Conservation (phyloP, 139 green algal species). For the Chlorella sp. region DNA sequence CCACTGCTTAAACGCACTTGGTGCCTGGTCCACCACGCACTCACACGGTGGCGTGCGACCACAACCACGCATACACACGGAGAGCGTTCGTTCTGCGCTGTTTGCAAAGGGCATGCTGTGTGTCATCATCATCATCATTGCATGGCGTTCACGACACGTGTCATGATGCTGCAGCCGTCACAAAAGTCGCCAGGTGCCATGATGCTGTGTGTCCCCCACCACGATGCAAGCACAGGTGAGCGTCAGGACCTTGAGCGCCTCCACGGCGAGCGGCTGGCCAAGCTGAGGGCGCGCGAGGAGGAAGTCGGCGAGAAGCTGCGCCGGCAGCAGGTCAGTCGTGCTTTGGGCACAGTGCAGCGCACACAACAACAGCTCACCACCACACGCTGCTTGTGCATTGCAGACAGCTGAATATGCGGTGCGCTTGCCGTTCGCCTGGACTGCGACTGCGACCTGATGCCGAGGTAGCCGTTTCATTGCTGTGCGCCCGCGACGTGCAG, state of each 20-base stretch:
- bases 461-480: background rate
- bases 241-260: conserved; percentile 42
- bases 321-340: conserved; percentile 22
- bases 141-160: no score
- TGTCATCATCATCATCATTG: background rate
- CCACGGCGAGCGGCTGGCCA: conserved; percentile 37
- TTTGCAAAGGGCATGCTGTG: no score
- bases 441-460: no score
- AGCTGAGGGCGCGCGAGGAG: conserved; percentile 45
- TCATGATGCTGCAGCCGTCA: no score
- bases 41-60: no score
- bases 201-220: background rate
- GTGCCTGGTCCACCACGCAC: no score
- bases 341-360: background rate
- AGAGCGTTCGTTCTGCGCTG: background rate
- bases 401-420: no score
- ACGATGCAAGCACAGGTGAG: conserved; percentile 14
- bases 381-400: background rate
- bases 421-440: no score
- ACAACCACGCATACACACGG: no score
- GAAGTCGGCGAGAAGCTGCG: conserved; percentile 40
- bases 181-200: background rate
- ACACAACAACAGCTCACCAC: background rate
- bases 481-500: no score
- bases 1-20: no score